Percentiles rank a stretch among this genome's conserved stretches.
Evolutionary conservation across 495 filamentous ascomycete species (phyloP).

Genomic region (Apodospora peruviana): DNA sequence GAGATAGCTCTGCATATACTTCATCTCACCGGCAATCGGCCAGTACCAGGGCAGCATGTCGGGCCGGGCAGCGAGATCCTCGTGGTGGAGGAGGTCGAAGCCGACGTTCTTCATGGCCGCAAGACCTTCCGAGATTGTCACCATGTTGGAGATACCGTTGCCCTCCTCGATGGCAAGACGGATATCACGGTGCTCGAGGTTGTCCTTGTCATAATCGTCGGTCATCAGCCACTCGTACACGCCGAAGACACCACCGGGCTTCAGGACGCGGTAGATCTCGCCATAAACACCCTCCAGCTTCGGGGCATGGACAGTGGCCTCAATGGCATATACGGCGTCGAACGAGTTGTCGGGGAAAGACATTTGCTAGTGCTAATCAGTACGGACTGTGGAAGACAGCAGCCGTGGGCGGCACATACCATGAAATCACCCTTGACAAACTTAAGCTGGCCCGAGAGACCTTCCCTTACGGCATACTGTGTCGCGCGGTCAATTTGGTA

Average conservation of each 20-base stretch:
- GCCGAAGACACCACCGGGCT: constrained; percentile 93
- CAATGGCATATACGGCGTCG: constrained; percentile 96
- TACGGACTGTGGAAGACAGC: constrained; percentile 1
- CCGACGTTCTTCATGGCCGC: constrained; percentile 83
- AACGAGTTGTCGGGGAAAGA: constrained; percentile 86
- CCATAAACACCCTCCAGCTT: constrained; percentile 90
- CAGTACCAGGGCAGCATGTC: constrained; percentile 92
- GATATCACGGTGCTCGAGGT: constrained; percentile 82
- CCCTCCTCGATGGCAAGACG: constrained; percentile 95
- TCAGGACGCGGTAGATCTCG: constrained; percentile 91
- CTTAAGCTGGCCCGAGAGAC: constrained; percentile 71
- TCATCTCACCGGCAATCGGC: constrained; percentile 73
- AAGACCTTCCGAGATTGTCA: constrained; percentile 76
- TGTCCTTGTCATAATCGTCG: constrained; percentile 85
- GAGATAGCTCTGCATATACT: constrained; percentile 70
- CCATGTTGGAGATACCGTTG: constrained; percentile 98
- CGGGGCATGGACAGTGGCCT: constrained; percentile 94
- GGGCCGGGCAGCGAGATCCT: constrained; percentile 80
- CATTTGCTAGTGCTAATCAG: constrained; percentile 69
- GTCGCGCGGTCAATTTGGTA: constrained; percentile 97
- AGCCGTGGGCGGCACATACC: constrained; percentile 39
- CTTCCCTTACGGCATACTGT: constrained; percentile 75
- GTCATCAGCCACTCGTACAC: constrained; percentile 99
- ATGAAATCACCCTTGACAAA: constrained; percentile 98
- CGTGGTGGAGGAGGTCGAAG: constrained; percentile 78